Evolutionary conservation across 495 filamentous ascomycete species (phyloP).

Genomic region (Amphirosellinia nigrospora): DNA sequence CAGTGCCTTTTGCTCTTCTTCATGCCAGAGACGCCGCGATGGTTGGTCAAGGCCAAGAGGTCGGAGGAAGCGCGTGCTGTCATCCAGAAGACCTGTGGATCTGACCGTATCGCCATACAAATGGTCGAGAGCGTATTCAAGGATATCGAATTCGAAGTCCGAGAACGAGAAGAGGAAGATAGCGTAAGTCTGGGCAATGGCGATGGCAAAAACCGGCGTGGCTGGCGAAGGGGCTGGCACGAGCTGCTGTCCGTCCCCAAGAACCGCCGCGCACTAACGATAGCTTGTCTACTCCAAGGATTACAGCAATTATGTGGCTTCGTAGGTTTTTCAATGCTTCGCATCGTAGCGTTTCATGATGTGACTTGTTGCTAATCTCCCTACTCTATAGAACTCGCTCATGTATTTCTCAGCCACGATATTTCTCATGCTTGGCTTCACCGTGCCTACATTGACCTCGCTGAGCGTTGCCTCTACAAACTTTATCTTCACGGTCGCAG

Average conservation of each 20-base stretch:
- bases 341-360: neutral
- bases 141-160: slow-evolving; percentile 71
- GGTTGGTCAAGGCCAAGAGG: slow-evolving; percentile 74
- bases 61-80: slow-evolving; percentile 65
- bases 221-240: slow-evolving; percentile 52
- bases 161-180: slow-evolving; percentile 67
- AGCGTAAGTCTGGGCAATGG: slow-evolving; percentile 43
- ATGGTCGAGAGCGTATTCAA: slow-evolving; percentile 64
- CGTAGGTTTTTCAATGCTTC: slow-evolving; percentile 50
- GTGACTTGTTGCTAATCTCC: slow-evolving; percentile 25
- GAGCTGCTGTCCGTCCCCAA: slow-evolving; percentile 65
- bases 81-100: slow-evolving; percentile 68
- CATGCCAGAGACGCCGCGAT: slow-evolving; percentile 87
- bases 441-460: slow-evolving; percentile 79
- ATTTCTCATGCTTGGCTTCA: slow-evolving; percentile 80
- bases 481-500: slow-evolving; percentile 77
- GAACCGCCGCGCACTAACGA: slow-evolving; percentile 78
- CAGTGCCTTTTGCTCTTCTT: slow-evolving; percentile 68
- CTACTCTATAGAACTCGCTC: slow-evolving; percentile 74
- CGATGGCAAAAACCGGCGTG: slow-evolving; percentile 32
- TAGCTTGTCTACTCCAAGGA: slow-evolving; percentile 84
- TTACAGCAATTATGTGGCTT: slow-evolving; percentile 93
- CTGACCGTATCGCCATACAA: slow-evolving; percentile 47
- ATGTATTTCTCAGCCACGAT: slow-evolving; percentile 98
- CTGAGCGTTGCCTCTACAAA: slow-evolving; percentile 85